Evolutionary conservation across 371 early-diverging fungal genomes (phyloP), one percentile per base, ranked within the genome.

Genomic region (Paraphysoderma sedebokerense): DNA sequence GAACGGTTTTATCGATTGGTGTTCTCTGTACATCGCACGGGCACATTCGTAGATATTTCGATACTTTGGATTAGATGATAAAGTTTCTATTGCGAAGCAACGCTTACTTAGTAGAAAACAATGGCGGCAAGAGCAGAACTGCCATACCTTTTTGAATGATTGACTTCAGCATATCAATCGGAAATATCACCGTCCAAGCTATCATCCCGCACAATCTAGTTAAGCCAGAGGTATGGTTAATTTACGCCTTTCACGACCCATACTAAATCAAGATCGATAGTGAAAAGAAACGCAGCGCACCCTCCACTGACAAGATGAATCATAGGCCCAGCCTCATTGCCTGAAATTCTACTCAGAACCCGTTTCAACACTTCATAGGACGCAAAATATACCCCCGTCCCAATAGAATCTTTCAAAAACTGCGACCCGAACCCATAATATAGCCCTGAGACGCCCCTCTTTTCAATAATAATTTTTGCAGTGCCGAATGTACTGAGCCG

Each of bases 101-200:
- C n/a, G n/a, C n/a, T n/a, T n/a, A n/a, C n/a, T n/a, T n/a, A n/a
- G n/a, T n/a, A n/a, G n/a, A n/a, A n/a, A n/a, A n/a, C n/a, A n/a
- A n/a, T n/a, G n/a, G n/a, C n/a, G n/a, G n/a, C n/a, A n/a, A n/a
- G n/a, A n/a, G n/a, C n/a, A n/a, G n/a, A n/a, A 61, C 51, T 55
- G 79, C 64, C 23, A 72, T 75, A 50, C 83, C 79, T 50, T 77
- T 79, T 56, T 84, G 86, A 40, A 81, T 53, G 15, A 70, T 69
- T 4, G 81, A 75, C 54, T 85, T 85, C 31, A 83, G 63, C 36
- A 80, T 54, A 56, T 86, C 87, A 4, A 81, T 63, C 0, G 87
- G 87, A 44, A 86, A 86, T 7, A 82, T 78, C 20, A 81, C 53
- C 27, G 81, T 57, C 85, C 87, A 85, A 8, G 79, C 77, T 32